These are phyloP conservation scores for Cordyceps fumosorosea DNA, from an alignment of 2,329 filamentous ascomycete genomes.

Conservation along the genomic window DNA sequence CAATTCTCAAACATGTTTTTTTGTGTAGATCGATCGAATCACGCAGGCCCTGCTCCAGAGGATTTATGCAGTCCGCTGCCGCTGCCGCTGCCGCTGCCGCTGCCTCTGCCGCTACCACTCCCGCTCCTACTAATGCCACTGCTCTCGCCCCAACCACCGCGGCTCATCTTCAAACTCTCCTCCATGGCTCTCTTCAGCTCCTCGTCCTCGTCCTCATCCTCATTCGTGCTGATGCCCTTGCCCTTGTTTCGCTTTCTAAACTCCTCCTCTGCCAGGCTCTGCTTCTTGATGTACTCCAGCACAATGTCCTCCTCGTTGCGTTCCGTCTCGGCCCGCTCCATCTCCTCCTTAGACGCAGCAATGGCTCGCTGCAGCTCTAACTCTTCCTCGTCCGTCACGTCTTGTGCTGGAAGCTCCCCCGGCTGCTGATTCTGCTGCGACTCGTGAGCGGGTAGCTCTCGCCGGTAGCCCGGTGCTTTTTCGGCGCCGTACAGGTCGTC, in stretches of 20 bases:
- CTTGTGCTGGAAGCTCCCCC: constrained; percentile 8
- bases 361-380: constrained; percentile 41
- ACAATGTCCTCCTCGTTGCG: constrained; percentile 65
- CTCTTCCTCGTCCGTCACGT: constrained; percentile 29
- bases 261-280: constrained; percentile 65
- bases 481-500: constrained; percentile 16
- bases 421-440: constrained; percentile 4
- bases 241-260: constrained; percentile 31
- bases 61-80: constrained; percentile 20
- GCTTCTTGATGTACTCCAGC: constrained; percentile 70
- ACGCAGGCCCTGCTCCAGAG: background rate
- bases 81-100: constrained; percentile 38
- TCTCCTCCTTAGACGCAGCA: constrained; percentile 36
- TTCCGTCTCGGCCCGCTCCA: constrained; percentile 34
- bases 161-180: constrained; percentile 43
- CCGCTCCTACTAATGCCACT: background rate
- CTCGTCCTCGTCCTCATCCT: constrained; percentile 40
- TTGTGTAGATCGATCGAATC: background rate
- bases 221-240: constrained; percentile 24
- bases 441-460: background rate
- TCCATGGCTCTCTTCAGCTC: constrained; percentile 36
- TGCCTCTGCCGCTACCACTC: background rate
- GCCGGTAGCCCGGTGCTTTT: constrained; percentile 13
- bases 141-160: constrained; percentile 20
- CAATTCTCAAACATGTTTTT: background rate